phyloP scores from a whole-genome alignment of 805 yeast genomes.

The Kregervanrija fluxuum region DNA sequence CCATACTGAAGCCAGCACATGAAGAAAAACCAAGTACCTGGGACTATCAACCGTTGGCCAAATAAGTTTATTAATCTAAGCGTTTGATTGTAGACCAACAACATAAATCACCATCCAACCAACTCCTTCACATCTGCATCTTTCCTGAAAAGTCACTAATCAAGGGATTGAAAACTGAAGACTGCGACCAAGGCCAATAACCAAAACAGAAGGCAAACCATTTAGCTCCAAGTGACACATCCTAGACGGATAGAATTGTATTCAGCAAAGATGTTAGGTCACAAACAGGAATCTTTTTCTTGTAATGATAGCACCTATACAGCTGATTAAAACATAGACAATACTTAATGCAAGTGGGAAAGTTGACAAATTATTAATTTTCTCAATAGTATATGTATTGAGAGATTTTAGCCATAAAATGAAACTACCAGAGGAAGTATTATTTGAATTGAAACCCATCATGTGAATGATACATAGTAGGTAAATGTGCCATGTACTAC shows the following conservation, averaged over 20 bases:
- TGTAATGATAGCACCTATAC: slow-evolving; percentile 44
- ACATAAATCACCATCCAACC: slow-evolving; percentile 49
- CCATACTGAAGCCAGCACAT: slow-evolving; percentile 32
- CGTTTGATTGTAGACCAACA: slow-evolving; percentile 33
- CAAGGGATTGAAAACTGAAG: slow-evolving; percentile 53
- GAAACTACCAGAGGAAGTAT: slow-evolving; percentile 48
- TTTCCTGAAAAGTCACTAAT: slow-evolving; percentile 47
- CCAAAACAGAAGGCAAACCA: slow-evolving; percentile 58
- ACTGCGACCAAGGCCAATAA: slow-evolving; percentile 57
- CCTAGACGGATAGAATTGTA: slow-evolving; percentile 49
- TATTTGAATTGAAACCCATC: slow-evolving; percentile 56
- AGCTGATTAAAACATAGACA: slow-evolving; percentile 35
- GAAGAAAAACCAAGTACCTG: slow-evolving; percentile 45
- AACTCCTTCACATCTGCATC: slow-evolving; percentile 50
- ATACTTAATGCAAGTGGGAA: slow-evolving; percentile 55
- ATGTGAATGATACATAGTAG: slow-evolving; percentile 46
- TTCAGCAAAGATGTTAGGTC: slow-evolving; percentile 43
- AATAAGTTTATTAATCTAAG: slow-evolving; percentile 25
- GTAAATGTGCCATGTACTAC: slow-evolving; percentile 54
- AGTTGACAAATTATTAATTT: slow-evolving; percentile 43
- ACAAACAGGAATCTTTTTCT: slow-evolving; percentile 50
- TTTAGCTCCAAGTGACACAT: slow-evolving; percentile 47
- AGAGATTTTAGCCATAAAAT: slow-evolving; percentile 54
- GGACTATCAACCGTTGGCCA: slow-evolving; percentile 53
- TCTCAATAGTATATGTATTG: slow-evolving; percentile 33